Evolutionary conservation across 2,329 filamentous ascomycete species (phyloP).

Genomic region (Ramularia collo-cygni): DNA sequence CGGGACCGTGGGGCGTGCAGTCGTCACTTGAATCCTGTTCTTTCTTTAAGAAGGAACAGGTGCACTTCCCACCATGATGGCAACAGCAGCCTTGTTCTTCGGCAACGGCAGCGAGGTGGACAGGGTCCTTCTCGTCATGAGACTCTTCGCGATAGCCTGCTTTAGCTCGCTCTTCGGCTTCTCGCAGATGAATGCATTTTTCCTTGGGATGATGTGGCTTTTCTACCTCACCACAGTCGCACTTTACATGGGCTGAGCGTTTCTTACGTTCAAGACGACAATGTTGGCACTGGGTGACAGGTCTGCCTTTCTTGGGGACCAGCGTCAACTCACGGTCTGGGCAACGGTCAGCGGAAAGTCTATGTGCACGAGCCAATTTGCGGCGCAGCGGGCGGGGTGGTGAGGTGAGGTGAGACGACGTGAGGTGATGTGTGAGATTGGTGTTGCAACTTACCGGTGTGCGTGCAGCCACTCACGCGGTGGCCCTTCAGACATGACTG

Average conservation of each 20-base stretch:
- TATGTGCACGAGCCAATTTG: neutral
- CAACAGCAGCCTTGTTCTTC: constrained; percentile 46
- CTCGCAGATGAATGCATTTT: constrained; percentile 39
- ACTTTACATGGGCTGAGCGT: constrained; percentile 88
- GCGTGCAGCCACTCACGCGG: constrained; percentile 97
- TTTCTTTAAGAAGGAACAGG: constrained; percentile 52
- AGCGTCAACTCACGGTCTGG: constrained; percentile 84
- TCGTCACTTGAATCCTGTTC: constrained; percentile 33
- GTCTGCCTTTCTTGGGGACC: constrained; percentile 95
- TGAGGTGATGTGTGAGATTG: neutral
- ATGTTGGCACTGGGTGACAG: constrained; percentile 95
- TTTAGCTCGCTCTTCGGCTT: constrained; percentile 31
- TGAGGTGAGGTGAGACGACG: too few relatives aligned
- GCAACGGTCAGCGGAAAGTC: constrained; percentile 14
- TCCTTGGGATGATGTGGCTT: constrained; percentile 60
- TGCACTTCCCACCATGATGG: constrained; percentile 53
- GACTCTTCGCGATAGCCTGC: constrained; percentile 22
- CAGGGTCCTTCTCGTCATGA: constrained; percentile 17
- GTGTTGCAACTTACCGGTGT: constrained; percentile 63
- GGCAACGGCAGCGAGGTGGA: constrained; percentile 27
- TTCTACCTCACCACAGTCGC: constrained; percentile 75
- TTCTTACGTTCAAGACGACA: constrained; percentile 95
- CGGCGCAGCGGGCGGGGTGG: constrained; percentile 2
- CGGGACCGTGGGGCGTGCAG: constrained; percentile 29
- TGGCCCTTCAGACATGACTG: constrained; percentile 97